Evolutionary conservation across 1,284 basidiomycete species (phyloP), one percentile per base, ranked within the genome.

Genomic region (Mycosarcoma maydis): DNA sequence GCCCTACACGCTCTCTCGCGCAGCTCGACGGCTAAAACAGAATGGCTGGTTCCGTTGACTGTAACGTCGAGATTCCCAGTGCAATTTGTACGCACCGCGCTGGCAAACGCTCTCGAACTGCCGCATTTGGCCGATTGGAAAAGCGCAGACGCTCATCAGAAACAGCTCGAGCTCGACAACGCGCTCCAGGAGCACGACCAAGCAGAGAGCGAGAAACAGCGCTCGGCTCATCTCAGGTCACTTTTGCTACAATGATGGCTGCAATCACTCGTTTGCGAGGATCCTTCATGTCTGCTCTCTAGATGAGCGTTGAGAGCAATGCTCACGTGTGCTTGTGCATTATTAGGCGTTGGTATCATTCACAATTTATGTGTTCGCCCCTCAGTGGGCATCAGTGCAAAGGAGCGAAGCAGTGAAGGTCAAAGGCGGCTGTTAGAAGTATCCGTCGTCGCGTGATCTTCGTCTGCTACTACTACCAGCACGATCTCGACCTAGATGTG

Each of bases 111-210:
- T 11, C 60, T 80, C 2, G 57, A 54, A 5, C 39, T 75, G 20
- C 64, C 74, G 1, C 54, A 78, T 24, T 47, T 78, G 22, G 71
- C 60, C 0, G 77, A 80, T 41, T 80, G 78, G 78, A 69, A 71
- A 24, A 44, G 45, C 0, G 33, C 44, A 6, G 10, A 36, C 10
- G 38, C 39, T n/a, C 30, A 24, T 8, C 20, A 41, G 17, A 11
- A 30, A 29, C 26, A 37, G 14, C 2, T 9, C 36, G 19, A 20
- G 8, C 36, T 9, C 6, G 8, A 20, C 17, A 20, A 19, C 33
- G 38, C 7, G 38, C 23, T 22, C n/a, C n/a, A n/a, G 8, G 36
- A 38, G 6, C 6, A 9, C 1, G 47, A 50, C 7, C 17, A 37
- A 13, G 36, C 8, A 22, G 41, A 34, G 10, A 23, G 9, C 37